Evolutionary conservation across 202 grass and related monocot genomes (phyloP).

Genomic region (Schoenoplectus tabernaemontani): DNA sequence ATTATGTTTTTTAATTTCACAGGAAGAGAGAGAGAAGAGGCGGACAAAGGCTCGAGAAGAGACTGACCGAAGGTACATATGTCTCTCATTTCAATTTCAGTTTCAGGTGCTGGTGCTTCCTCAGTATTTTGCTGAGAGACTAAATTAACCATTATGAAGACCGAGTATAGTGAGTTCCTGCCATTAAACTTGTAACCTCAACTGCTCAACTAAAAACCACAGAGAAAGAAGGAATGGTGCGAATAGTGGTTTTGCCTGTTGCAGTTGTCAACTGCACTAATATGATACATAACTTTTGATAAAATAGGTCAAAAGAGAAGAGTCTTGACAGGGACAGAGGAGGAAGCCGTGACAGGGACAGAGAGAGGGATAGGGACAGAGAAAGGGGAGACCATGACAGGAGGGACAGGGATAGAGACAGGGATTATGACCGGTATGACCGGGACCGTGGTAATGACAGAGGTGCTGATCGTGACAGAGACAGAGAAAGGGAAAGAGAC

Average conservation of each 20-base stretch:
- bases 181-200: background rate
- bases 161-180: background rate
- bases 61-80: conserved; percentile 48
- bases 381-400: conserved; percentile 36
- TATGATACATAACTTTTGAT: conserved; percentile 4
- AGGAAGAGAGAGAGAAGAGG: conserved; percentile 91
- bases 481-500: conserved; percentile 59
- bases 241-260: background rate
- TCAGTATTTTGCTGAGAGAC: background rate
- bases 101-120: background rate
- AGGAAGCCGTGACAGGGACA: conserved; percentile 47
- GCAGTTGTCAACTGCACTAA: background rate
- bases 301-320: conserved; percentile 63
- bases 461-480: conserved; percentile 48
- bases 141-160: background rate
- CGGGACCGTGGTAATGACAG: conserved; percentile 54
- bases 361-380: conserved; percentile 17
- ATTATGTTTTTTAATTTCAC: conserved; percentile 20
- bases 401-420: conserved; percentile 37
- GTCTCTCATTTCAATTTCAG: background rate
- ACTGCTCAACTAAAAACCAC: background rate
- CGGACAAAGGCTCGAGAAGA: conserved; percentile 51
- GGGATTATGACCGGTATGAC: conserved; percentile 68
- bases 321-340: conserved; percentile 46
- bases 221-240: background rate